Percentiles rank a stretch among this genome's conserved stretches.
Evolutionary conservation across 345 rosid genomes (phyloP).

Genomic region (Viola odorata): DNA sequence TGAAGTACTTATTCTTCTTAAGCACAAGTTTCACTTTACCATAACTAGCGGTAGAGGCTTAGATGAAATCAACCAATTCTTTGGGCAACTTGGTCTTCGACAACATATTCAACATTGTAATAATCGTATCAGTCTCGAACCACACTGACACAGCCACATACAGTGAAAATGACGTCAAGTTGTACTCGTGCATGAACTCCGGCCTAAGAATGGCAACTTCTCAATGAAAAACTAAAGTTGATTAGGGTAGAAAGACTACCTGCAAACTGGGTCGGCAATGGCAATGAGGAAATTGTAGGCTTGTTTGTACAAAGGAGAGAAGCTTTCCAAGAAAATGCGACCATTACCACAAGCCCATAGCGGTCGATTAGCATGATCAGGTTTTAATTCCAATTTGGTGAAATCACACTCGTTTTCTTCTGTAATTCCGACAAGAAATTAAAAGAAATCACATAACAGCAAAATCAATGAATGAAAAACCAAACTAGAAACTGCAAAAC

Average conservation of each 20-base stretch:
- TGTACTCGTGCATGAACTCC: constrained; percentile 96
- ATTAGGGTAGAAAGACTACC: constrained; percentile 30
- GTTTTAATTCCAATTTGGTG: constrained; percentile 68
- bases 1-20: constrained; percentile 77
- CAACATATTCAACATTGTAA: constrained; percentile 75
- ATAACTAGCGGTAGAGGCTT: constrained; percentile 86
- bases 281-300: constrained; percentile 95
- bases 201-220: constrained; percentile 44
- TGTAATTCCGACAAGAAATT: constrained; percentile 31
- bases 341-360: constrained; percentile 98
- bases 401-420: constrained; percentile 70
- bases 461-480: too few relatives aligned
- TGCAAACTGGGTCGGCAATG: constrained; percentile 98
- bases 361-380: constrained; percentile 77
- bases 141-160: constrained; percentile 98
- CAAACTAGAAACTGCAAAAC: neutral
- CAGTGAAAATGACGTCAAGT: constrained; percentile 84
- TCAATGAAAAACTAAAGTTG: neutral
- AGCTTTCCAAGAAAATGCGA: constrained; percentile 76
- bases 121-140: constrained; percentile 80
- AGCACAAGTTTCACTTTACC: constrained; percentile 98
- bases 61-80: constrained; percentile 80
- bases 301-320: constrained; percentile 84
- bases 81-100: constrained; percentile 92
- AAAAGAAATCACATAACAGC: neutral